Evolutionary conservation across 2,329 filamentous ascomycete species (phyloP), one percentile per base, ranked within the genome.

Genomic region (Conoideocrella luteorostrata): DNA sequence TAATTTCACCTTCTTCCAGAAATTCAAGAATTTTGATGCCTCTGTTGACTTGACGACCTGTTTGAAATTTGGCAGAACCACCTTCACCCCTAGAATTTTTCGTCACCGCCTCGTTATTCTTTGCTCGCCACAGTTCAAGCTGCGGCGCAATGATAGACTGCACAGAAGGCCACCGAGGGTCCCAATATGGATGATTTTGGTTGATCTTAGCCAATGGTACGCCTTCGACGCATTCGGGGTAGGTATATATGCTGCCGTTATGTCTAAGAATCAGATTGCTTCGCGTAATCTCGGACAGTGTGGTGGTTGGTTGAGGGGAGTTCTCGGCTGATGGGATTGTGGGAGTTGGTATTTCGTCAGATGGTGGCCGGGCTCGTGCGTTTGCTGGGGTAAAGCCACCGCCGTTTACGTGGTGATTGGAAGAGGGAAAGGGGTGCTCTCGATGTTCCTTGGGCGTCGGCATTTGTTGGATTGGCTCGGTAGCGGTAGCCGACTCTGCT

Each of bases 1-100:
- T 73, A 46, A 79, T 71, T 3, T 69, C 62, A n/a, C 69, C 72
- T 1, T 68, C 60, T 7, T 67, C 58, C 5, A 80, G 59, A 44
- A 77, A 80, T 35, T 72, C 66, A 26, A 79, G 61, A n/a, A 77
- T 71, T 18, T 65, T 59, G 10, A 67, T 62, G 17, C 77, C 77
- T 4, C 76, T 69, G 48, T 79, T 79, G 39, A 78, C 69, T 49
- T 79, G 75, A 1, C 76, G 68, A 5, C 73, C 71, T 6, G 73
- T 71, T 49, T 77, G 66, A 47, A 77, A 78, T 39, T 75, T 71
- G 28, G 68, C 68, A 3, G 66, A 67, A 4, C 56, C 46, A 18
- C 35, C 56, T 20, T 66, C 63, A 5, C 61, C 57, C 17, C 54
- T 57, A 0, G 55, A 54, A 2, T 58, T 58, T 4, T 53, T 59